These are phyloP conservation scores for Cordyceps tenuipes DNA, from an alignment of 2,329 filamentous ascomycete species.

Conservation along the genomic window DNA sequence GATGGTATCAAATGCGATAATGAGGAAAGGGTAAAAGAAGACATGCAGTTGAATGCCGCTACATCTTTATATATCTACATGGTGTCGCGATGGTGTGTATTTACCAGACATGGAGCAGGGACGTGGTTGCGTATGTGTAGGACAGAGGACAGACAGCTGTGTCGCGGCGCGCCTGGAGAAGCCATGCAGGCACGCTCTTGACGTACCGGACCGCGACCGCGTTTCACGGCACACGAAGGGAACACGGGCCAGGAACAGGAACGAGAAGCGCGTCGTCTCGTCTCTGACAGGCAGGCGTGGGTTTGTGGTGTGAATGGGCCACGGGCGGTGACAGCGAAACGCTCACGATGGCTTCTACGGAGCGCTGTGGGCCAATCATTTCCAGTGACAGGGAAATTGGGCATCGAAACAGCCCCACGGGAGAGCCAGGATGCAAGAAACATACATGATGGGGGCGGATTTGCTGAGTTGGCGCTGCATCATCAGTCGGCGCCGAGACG, in stretches of 20 bases:
- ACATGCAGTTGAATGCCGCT: not conserved
- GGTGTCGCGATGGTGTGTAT: not conserved
- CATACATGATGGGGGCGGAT: not conserved
- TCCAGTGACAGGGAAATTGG: slow-evolving; percentile 1
- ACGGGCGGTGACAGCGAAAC: not conserved
- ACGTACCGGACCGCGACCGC: slow-evolving; percentile 7
- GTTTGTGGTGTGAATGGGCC: not conserved
- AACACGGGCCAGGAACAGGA: not conserved
- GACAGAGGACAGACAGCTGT: slow-evolving; percentile 10
- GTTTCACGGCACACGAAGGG: not conserved
- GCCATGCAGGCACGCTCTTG: slow-evolving; percentile 1
- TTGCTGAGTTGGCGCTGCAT: slow-evolving; percentile 3
- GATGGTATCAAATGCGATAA: not conserved
- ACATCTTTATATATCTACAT: slow-evolving; percentile 1
- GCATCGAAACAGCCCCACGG: not conserved
- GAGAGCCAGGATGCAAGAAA: not conserved
- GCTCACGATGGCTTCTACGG: slow-evolving; percentile 5
- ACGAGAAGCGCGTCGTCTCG: not conserved
- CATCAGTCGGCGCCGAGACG: not conserved
- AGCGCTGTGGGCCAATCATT: slow-evolving; percentile 13
- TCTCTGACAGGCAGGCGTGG: not conserved
- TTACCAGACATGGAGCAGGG: not conserved
- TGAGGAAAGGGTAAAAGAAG: not conserved
- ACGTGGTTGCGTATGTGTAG: not conserved
- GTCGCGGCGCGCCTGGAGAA: slow-evolving; percentile 2